phyloP scores from a whole-genome alignment of 1,139 yeast species.

The Suhomyces bribrorum region DNA sequence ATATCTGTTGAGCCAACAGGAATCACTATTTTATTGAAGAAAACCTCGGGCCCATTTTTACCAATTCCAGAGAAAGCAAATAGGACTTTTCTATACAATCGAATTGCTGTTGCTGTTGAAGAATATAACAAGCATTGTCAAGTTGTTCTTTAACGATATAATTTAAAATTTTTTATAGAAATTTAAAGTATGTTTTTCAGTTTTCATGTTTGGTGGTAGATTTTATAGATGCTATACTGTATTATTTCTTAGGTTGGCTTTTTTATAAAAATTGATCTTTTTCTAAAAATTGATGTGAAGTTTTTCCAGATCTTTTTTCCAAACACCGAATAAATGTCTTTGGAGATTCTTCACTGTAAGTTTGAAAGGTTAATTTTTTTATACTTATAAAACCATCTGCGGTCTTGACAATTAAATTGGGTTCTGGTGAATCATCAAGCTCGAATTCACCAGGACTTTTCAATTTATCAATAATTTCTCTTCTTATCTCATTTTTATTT shows the following conservation, averaged over 20 bases:
- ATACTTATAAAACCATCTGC: conserved; percentile 42
- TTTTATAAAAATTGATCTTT: conserved; percentile 10
- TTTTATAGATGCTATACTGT: no score
- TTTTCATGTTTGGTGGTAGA: neutral
- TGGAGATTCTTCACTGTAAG: conserved; percentile 49
- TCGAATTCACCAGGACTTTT: conserved; percentile 45
- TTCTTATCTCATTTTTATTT: neutral
- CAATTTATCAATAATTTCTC: conserved; percentile 5
- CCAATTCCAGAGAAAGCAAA: conserved; percentile 73
- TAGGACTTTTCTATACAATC: conserved; percentile 66
- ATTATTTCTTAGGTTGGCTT: no score
- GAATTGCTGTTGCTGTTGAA: conserved; percentile 77
- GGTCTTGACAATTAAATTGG: conserved; percentile 42
- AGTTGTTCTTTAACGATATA: conserved; percentile 30
- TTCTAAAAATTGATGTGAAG: conserved; percentile 15
- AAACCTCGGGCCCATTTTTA: conserved; percentile 67
- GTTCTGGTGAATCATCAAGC: conserved; percentile 20
- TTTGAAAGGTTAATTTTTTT: conserved; percentile 52
- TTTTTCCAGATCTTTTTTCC: conserved; percentile 46
- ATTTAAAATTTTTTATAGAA: conserved; percentile 12
- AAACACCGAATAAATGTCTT: conserved; percentile 40
- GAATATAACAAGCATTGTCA: conserved; percentile 70
- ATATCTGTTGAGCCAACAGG: conserved; percentile 83
- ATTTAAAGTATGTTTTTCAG: conserved; percentile 4
- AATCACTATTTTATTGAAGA: conserved; percentile 63